Percentiles rank a stretch among this genome's conserved stretches.
Conservation (phyloP, 371 early-diverging fungal genomes). For the Cokeromyces recurvatus region DNA sequence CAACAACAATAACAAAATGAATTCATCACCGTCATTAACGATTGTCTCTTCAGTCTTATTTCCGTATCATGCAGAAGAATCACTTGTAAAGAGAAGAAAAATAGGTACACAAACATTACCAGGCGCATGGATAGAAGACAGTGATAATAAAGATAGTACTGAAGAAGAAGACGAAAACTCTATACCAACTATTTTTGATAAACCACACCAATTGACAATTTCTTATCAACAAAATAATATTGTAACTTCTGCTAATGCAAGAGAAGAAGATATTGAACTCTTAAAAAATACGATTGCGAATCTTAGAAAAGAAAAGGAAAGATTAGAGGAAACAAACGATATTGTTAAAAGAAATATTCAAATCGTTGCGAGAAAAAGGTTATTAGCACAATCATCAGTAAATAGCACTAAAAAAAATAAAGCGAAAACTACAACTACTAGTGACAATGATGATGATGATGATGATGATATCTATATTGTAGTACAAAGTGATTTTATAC, state of each 20-base stretch:
- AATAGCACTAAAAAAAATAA: neutral
- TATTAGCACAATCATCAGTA: slow-evolving; percentile 1
- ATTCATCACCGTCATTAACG: no score
- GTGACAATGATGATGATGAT: neutral
- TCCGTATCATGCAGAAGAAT: no score
- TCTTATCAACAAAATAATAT: neutral
- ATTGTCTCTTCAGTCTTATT: no score
- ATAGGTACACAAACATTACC: slow-evolving; percentile 10
- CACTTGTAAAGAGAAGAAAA: no score
- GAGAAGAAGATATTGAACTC: slow-evolving; percentile 17
- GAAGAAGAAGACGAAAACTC: slow-evolving; percentile 5
- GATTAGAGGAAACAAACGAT: slow-evolving; percentile 35
- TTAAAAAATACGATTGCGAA: slow-evolving; percentile 32
- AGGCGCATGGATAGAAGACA: slow-evolving; percentile 30
- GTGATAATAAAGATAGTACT: neutral
- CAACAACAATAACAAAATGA: no score
- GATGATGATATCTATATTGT: slow-evolving; percentile 12
- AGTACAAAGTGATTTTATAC: slow-evolving; percentile 3
- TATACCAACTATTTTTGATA: neutral
- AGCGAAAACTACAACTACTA: neutral
- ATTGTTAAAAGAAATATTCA: slow-evolving; percentile 40
- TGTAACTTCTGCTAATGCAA: neutral
- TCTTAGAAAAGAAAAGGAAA: slow-evolving; percentile 30
- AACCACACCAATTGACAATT: neutral
- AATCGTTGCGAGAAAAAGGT: slow-evolving; percentile 31